Base-by-base conservation (phyloP, 1,139 yeast species). In the Hansenula lynferdii region DNA sequence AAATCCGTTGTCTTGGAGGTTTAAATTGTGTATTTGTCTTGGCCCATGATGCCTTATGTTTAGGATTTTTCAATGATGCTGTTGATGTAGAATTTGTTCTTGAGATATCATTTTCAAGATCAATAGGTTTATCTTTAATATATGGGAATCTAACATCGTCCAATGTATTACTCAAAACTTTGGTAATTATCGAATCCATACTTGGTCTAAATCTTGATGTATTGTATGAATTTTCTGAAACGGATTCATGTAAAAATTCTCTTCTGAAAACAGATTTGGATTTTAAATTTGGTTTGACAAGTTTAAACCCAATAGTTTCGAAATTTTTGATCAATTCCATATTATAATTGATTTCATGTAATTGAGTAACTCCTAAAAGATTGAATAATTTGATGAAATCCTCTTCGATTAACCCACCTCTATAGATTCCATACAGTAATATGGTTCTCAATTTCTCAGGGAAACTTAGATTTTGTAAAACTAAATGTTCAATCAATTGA, bases 21-120 rank as follows among this genome's bases (percentile, higher is more conserved):
- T 54, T 63, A 31, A 47, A 60, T 32, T 65, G 58, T 4, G 61
- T 58, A 19, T 79, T 68, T 12, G 74, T 67, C 42, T 70, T 73
- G 2, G 94, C 89, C 95, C 96, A 86, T 1, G 82, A 77, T 0
- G 95, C 92, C 47, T 83, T 80, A 48, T 83, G 86, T 34, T 87
- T 70, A 6, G 86, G 78, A 53, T 83, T 85, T 47, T 92, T 71
- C 47, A 84, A 65, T 1, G 92, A 72, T 4, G 70, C 60, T 14
- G 68, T 58, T 10, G 61, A 50, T 15, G 61, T 57, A 8, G 62
- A 54, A 31, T 51, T 50, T 4, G 64, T 56, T 29, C 54, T 42
- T 8, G 57, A 50, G 10, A 57, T 54, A 15, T 54, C 65, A 30
- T 53, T 58, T 11, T 62, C 69, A 38, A 70, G 71, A 19, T 69